These are phyloP conservation scores for Xanthoceras sorbifolium DNA, from an alignment of 345 rosid genomes.

Conservation along the genomic window DNA sequence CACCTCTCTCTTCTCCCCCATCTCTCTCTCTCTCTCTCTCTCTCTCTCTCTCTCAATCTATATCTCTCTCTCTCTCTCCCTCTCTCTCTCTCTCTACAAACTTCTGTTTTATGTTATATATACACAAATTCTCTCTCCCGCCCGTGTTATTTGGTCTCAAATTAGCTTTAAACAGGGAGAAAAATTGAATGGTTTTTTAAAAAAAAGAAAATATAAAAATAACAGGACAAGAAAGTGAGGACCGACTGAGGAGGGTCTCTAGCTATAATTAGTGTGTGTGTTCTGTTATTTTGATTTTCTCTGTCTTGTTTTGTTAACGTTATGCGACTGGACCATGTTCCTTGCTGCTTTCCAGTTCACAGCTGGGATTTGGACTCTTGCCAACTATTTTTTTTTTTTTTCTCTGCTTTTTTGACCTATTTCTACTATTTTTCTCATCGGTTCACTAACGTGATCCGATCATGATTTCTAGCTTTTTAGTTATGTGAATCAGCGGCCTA, in stretches of 20 bases:
- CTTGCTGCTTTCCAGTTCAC: background rate
- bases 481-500: too few relatives aligned
- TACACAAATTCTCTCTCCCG: background rate
- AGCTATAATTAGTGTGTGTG: background rate
- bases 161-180: background rate
- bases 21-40: slow-evolving; percentile 18
- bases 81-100: too few relatives aligned
- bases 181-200: background rate
- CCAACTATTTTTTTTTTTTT: background rate
- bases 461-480: too few relatives aligned
- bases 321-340: background rate
- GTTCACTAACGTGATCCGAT: too few relatives aligned
- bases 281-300: too few relatives aligned
- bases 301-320: background rate
- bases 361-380: background rate
- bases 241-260: background rate
- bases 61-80: too few relatives aligned
- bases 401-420: too few relatives aligned
- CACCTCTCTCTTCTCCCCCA: slow-evolving; percentile 34
- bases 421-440: too few relatives aligned
- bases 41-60: background rate
- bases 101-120: too few relatives aligned
- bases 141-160: background rate
- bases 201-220: background rate
- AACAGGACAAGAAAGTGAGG: background rate